Evolutionary conservation across 306 rosid genomes (phyloP).

Genomic region (Cicer cuneatum): DNA sequence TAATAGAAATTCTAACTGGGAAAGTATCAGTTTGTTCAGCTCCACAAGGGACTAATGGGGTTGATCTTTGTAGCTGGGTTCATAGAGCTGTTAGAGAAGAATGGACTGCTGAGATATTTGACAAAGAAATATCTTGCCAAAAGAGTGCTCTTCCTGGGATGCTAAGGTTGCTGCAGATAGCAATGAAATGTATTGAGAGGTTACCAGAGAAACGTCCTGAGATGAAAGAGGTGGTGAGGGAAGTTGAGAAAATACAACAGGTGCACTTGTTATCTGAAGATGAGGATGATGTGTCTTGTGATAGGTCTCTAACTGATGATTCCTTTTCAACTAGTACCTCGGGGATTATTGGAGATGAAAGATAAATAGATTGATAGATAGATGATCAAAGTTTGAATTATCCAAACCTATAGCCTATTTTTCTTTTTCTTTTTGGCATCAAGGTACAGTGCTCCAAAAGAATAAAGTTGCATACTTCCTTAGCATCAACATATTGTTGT

Average conservation of each 20-base stretch:
- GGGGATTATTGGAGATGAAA: constrained; percentile 53
- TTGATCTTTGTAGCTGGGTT: constrained; percentile 75
- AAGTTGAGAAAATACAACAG: constrained; percentile 57
- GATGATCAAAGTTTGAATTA: background rate
- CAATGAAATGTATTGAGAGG: constrained; percentile 65
- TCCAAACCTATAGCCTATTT: background rate
- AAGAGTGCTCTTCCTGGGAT: constrained; percentile 62
- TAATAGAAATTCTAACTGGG: constrained; percentile 75
- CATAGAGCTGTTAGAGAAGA: constrained; percentile 79
- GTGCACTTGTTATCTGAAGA: constrained; percentile 44
- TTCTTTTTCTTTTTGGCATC: constrained; percentile 29
- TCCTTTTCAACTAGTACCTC: constrained; percentile 56
- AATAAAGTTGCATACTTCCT: constrained; percentile 23
- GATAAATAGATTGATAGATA: constrained; percentile 25
- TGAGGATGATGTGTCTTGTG: constrained; percentile 59
- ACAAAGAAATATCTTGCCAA: constrained; percentile 55
- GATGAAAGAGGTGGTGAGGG: constrained; percentile 69
- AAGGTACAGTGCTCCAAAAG: constrained; percentile 15
- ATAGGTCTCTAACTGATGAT: constrained; percentile 62
- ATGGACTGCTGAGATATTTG: constrained; percentile 92
- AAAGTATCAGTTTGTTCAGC: constrained; percentile 59
- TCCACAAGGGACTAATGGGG: constrained; percentile 60
- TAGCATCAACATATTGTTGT: too few relatives aligned
- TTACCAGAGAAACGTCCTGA: constrained; percentile 70
- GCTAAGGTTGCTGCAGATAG: constrained; percentile 74